phyloP scores from a whole-genome alignment of 441 rosid species.

The Erysimum cheiri region DNA sequence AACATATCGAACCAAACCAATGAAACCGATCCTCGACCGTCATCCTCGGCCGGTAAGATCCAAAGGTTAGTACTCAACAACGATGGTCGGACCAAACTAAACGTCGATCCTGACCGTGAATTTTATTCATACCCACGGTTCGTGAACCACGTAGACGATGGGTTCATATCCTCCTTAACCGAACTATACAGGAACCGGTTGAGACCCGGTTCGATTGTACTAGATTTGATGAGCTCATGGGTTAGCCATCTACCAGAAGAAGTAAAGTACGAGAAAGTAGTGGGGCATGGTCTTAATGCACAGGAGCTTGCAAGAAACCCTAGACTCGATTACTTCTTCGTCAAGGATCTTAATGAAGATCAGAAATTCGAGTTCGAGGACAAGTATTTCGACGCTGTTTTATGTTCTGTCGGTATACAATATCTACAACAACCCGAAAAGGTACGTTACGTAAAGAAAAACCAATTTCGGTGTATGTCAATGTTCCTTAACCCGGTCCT shows the following conservation, averaged over 20 bases:
- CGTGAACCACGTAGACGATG: conserved; percentile 85
- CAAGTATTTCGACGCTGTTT: conserved; percentile 70
- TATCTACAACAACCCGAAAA: conserved; percentile 88
- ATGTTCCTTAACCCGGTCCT: conserved; percentile 8
- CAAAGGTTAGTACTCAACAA: conserved; percentile 68
- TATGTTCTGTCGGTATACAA: conserved; percentile 88
- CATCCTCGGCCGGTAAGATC: conserved; percentile 66
- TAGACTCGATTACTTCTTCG: conserved; percentile 48
- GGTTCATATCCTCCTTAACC: conserved; percentile 73
- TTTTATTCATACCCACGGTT: conserved; percentile 82
- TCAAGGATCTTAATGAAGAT: conserved; percentile 81
- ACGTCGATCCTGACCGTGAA: conserved; percentile 62
- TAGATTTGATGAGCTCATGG: conserved; percentile 95
- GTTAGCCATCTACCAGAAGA: conserved; percentile 86
- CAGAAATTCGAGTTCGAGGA: conserved; percentile 61
- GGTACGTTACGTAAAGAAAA: conserved; percentile 44
- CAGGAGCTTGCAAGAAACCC: conserved; percentile 71
- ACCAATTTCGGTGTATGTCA: not conserved
- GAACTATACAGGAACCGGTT: conserved; percentile 66
- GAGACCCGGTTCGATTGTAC: conserved; percentile 66
- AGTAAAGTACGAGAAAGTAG: conserved; percentile 66
- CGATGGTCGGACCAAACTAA: conserved; percentile 74
- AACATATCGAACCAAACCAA: conserved; percentile 42
- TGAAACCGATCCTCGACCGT: conserved; percentile 45
- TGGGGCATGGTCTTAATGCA: conserved; percentile 91